Evolutionary conservation across 2,329 filamentous ascomycete species (phyloP).

Genomic region (Colletotrichum sp.): DNA sequence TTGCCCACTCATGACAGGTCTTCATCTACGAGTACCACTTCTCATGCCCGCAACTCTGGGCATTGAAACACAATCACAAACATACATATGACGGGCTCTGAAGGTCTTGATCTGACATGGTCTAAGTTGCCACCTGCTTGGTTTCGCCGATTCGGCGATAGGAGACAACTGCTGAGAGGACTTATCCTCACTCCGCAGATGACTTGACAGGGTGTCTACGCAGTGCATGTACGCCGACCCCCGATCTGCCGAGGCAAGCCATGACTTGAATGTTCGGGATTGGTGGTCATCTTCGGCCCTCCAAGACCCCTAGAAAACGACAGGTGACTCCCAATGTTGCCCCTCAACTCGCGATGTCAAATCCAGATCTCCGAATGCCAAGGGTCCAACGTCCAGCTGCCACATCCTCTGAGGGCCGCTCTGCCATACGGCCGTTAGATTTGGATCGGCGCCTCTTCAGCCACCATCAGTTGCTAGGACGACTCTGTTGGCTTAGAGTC

Average conservation of each 20-base stretch:
- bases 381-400: not conserved
- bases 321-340: not conserved
- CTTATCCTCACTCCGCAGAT: not conserved
- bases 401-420: not conserved
- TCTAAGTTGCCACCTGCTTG: not conserved
- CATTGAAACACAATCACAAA: not conserved
- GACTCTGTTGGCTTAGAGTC: not conserved
- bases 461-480: not conserved
- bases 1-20: not conserved
- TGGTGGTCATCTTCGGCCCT: not conserved
- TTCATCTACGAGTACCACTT: not conserved
- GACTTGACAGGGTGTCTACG: not conserved
- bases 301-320: not conserved
- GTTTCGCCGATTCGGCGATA: not conserved
- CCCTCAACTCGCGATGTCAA: not conserved
- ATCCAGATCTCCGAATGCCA: not conserved
- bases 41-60: not conserved
- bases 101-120: not conserved
- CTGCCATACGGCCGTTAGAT: not conserved
- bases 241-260: not conserved
- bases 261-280: not conserved
- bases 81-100: no score
- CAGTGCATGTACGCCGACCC: not conserved
- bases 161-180: not conserved
- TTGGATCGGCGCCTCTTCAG: not conserved